Evolutionary conservation across 2,329 filamentous ascomycete genomes (phyloP), one percentile per base, ranked within the genome.

Genomic region (Apiospora hydei): DNA sequence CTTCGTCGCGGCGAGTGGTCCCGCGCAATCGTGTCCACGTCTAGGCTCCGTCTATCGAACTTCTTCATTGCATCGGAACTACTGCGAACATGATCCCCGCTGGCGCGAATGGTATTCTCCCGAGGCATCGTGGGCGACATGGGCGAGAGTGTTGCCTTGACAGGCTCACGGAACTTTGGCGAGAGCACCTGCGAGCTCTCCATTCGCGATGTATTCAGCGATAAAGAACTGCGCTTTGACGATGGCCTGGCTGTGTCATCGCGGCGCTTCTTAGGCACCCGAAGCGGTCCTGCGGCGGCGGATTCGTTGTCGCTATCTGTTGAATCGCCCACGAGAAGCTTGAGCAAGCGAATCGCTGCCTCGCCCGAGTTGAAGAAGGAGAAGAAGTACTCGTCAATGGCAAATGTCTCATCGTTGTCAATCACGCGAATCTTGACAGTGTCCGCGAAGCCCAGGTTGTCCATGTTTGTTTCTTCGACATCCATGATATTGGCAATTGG

Each of bases 341-440:
- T 93, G 69, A 99, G 85, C 2, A 96, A 88, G 69, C 92, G 90
- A 74, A 97, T 90, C 18, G 94, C 96, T 77, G 98, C 94, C 77
- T 93, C 91, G 8, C 95, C 95, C 74, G 92, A 92, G 76, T 90
- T 93, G 81, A 98, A 98, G 83, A 98, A 98, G 0, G 95, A 96
- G 81, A 99, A 98, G 81, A 97, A 98, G 81, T 98, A 98, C 91
- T 99, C 96, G 78, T 99, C 96, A 75, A 98, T 94, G 3, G 95
- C 95, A 82, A 93, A 98, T 0, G 94, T 97, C 82, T 98, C 96
- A 75, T 96, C 94, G 75, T 95, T 97, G 79, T 98, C 95, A 71
- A 98, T 91, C 61, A 98, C 94, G 49, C 94, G 90, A 74, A 99
- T 91, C 82, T 97, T 98, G 84, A 97, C 93, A 0, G 96, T 98